phyloP scores from a whole-genome alignment of 106 monocot genomes.

The Dioscorea zingiberensis region DNA sequence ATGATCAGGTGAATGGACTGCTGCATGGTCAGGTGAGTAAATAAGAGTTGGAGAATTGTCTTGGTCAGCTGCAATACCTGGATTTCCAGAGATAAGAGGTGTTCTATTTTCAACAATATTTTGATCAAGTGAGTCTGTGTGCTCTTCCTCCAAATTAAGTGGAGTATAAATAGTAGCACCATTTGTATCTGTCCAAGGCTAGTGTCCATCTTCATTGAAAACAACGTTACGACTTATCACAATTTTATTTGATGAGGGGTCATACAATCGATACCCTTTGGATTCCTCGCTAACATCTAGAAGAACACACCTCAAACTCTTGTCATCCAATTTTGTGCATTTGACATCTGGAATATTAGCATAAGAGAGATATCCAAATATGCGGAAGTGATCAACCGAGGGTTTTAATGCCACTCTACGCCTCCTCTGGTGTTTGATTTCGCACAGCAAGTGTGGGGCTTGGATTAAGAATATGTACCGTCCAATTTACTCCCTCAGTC shows the following conservation, averaged over 20 bases:
- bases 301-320: constrained; percentile 1
- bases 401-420: neutral
- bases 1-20: neutral
- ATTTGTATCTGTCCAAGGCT: too few species aligned
- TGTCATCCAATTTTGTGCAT: neutral
- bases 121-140: too few species aligned
- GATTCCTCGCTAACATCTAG: neutral
- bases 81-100: too few species aligned
- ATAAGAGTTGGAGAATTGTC: too few species aligned
- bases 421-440: neutral
- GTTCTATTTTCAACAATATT: too few species aligned
- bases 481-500: neutral
- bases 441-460: neutral
- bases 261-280: neutral
- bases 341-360: neutral
- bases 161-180: too few species aligned
- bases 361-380: neutral
- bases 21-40: neutral
- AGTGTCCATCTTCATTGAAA: too few species aligned
- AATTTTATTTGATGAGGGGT: neutral
- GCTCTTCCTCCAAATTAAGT: too few species aligned
- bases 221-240: neutral
- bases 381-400: neutral
- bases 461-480: neutral
- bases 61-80: too few species aligned